These are phyloP conservation scores for Pyrenochaeta sp. DNA, from an alignment of 2,329 filamentous ascomycete genomes.

Conservation along the genomic window DNA sequence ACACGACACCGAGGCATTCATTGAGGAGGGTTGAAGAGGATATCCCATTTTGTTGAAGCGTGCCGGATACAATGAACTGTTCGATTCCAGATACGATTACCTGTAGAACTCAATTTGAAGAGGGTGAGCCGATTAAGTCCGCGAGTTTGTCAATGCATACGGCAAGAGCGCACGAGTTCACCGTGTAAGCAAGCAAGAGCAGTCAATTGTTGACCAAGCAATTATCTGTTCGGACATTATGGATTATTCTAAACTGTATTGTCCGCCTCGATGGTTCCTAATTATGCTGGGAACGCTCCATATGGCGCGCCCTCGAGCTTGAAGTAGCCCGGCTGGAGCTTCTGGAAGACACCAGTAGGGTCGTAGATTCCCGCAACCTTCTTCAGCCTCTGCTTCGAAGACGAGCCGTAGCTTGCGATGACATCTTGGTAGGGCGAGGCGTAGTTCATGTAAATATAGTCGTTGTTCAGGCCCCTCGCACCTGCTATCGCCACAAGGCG, in stretches of 20 bases:
- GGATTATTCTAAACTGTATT: background rate
- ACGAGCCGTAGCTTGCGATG: slow-evolving; percentile 52
- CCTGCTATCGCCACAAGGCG: slow-evolving; percentile 18
- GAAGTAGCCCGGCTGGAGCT: slow-evolving; percentile 31
- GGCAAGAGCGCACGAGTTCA: background rate
- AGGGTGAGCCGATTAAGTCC: too few relatives aligned
- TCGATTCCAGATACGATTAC: too few relatives aligned
- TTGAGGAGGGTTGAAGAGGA: too few relatives aligned
- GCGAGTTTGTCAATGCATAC: too few relatives aligned
- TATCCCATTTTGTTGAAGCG: too few relatives aligned
- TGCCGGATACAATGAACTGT: too few relatives aligned
- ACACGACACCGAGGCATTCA: background rate
- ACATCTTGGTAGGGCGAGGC: slow-evolving; percentile 55
- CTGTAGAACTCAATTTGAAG: too few relatives aligned
- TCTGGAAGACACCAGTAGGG: slow-evolving; percentile 28
- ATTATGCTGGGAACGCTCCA: slow-evolving; percentile 11
- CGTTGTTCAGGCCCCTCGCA: slow-evolving; percentile 16
- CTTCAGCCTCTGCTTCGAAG: slow-evolving; percentile 40
- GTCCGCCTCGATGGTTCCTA: too few relatives aligned
- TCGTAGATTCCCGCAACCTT: slow-evolving; percentile 24
- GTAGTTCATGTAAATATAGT: slow-evolving; percentile 59
- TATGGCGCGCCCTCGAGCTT: slow-evolving; percentile 32
- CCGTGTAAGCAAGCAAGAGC: background rate
- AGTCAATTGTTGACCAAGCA: background rate
- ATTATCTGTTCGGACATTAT: background rate